Conservation (phyloP, 2,329 filamentous ascomycete genomes). For the Sordariomycetes sp. region DNA sequence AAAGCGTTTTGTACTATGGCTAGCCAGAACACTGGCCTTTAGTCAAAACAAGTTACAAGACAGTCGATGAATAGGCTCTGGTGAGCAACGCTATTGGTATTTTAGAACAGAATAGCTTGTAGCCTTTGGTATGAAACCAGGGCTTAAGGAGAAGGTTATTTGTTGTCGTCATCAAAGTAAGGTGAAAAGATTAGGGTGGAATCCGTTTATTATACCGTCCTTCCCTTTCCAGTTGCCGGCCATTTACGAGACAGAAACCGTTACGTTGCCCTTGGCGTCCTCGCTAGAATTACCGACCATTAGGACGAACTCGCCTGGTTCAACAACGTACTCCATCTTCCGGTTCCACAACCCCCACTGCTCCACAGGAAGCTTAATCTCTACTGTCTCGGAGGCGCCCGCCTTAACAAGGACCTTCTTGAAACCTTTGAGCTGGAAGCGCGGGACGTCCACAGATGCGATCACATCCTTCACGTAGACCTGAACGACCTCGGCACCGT, state of each 20-base stretch:
- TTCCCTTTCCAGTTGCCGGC: too few species aligned
- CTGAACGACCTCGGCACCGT: conserved; percentile 59
- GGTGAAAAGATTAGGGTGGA: too few species aligned
- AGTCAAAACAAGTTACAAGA: too few species aligned
- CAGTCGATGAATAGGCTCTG: too few species aligned
- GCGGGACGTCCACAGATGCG: conserved; percentile 52
- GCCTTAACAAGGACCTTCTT: conserved; percentile 52
- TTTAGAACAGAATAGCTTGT: too few species aligned
- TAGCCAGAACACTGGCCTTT: too few species aligned
- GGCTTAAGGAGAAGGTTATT: too few species aligned
- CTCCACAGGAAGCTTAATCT: conserved; percentile 43
- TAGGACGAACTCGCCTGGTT: conserved; percentile 57
- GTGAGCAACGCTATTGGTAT: too few species aligned
- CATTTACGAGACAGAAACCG: conserved; percentile 35
- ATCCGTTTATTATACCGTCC: too few species aligned
- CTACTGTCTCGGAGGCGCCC: conserved; percentile 42
- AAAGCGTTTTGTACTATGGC: too few species aligned
- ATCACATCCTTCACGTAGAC: conserved; percentile 55
- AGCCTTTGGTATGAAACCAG: too few species aligned
- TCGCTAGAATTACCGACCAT: conserved; percentile 49
- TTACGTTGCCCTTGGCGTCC: conserved; percentile 44
- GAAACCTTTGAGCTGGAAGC: conserved; percentile 55
- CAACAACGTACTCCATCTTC: conserved; percentile 62
- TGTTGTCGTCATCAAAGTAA: too few species aligned
- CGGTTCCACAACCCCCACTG: conserved; percentile 46